Base-by-base conservation (phyloP, 345 rosid genomes). In the Ailanthus altissimus region DNA sequence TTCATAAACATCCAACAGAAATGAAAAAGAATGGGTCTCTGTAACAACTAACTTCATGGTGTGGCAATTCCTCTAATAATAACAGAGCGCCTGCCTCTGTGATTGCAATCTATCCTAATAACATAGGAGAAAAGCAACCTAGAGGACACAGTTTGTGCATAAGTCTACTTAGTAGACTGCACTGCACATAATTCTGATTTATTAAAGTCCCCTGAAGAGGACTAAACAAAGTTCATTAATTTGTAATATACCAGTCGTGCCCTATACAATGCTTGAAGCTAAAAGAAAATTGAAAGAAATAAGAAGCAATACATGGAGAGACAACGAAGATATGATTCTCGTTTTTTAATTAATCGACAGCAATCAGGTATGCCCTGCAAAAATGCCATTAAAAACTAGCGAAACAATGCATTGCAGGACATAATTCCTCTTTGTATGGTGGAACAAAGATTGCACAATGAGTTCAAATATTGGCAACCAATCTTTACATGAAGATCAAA, bases 201-300 rank as follows among this genome's bases (percentile, higher is more conserved):
- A 47, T 47, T 57, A 40, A 54, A 73, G 56, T 72, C 36, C 50
- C 49, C 28, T 59, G 10, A 16, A 10, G 14, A 50, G 54, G 42
- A 54, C n/a, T 43, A 43, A 60, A 68, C 36, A 23, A 47, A 43
- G 15, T 28, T 50, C 77, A 58, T 18, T 40, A 67, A 72, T 71
- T 63, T 14, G 42, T 45, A 57, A 77, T 49, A 66, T 45, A 32
- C 62, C 65, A 54, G 67, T 49, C 75, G 40, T 23, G 75, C 36
- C 62, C 59, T 74, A 59, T 69, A 75, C 82, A 43, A 21, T 53
- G 66, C 66, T 21, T 43, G 54, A 75, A 62, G 38, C 36, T 3
- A 0, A 4, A 26, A 25, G 54, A 5, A 26, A 2, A 8, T 28
- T 21, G 4, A 53, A 42, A 20, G 20, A 38, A 70, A 16, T 61